Percentiles rank a stretch among this genome's conserved stretches.
phyloP scores from a whole-genome alignment of 2,329 filamentous ascomycete genomes.

The Canariomyces notabilis region DNA sequence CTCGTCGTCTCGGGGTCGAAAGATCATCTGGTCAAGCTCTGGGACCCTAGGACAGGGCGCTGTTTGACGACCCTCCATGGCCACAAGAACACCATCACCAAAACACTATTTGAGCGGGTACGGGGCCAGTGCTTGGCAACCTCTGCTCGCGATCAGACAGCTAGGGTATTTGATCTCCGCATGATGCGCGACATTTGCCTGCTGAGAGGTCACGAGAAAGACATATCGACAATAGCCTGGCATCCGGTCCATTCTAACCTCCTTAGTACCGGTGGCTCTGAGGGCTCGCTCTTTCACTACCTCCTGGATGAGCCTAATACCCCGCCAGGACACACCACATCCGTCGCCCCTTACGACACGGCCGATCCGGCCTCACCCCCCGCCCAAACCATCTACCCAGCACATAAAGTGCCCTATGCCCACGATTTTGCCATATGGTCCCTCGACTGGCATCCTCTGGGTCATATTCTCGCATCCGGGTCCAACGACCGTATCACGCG shows the following conservation, averaged over 20 bases:
- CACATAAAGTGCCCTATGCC: constrained; percentile 79
- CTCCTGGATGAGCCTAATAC: constrained; percentile 92
- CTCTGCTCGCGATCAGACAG: constrained; percentile 87
- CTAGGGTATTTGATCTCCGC: constrained; percentile 86
- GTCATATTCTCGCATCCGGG: constrained; percentile 90
- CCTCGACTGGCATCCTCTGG: constrained; percentile 93
- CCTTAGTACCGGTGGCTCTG: constrained; percentile 83
- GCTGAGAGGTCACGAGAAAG: constrained; percentile 91
- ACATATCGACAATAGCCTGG: constrained; percentile 88
- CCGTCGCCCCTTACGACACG: constrained; percentile 78
- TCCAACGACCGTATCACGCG: constrained; percentile 95
- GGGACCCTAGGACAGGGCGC: constrained; percentile 89
- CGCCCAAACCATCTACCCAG: constrained; percentile 86
- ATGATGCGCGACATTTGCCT: constrained; percentile 98
- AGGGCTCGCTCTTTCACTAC: constrained; percentile 88
- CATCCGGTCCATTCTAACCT: constrained; percentile 88
- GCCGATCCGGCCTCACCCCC: constrained; percentile 74
- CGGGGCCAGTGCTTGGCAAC: constrained; percentile 84
- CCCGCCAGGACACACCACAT: constrained; percentile 64
- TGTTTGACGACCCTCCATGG: constrained; percentile 92
- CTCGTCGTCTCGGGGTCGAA: constrained; percentile 94
- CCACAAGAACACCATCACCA: constrained; percentile 95
- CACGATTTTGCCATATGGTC: constrained; percentile 98
- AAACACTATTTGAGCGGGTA: constrained; percentile 82
- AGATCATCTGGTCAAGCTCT: constrained; percentile 94